Evolutionary conservation across 257 asterid genomes (phyloP).

Genomic region (Petrea volubilis): DNA sequence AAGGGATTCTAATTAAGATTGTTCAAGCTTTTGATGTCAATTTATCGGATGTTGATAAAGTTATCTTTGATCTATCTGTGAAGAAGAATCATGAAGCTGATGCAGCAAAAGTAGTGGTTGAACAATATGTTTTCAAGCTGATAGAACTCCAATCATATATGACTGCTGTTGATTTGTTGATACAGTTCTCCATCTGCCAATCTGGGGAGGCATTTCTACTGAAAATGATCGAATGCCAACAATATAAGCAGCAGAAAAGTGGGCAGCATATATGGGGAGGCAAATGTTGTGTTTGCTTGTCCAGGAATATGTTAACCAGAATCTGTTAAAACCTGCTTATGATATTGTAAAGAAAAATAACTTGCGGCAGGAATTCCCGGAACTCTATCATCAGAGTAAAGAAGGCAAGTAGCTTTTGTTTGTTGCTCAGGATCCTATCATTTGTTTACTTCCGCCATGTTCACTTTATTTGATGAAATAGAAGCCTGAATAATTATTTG

Average conservation of each 20-base stretch:
- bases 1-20: constrained; percentile 61
- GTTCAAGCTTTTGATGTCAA: constrained; percentile 60
- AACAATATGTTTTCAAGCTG: constrained; percentile 55
- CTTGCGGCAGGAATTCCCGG: constrained; percentile 79
- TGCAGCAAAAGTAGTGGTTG: constrained; percentile 57
- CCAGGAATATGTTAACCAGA: constrained; percentile 58
- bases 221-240: constrained; percentile 60
- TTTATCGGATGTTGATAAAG: constrained; percentile 54
- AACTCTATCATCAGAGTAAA: constrained; percentile 73
- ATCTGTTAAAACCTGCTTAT: constrained; percentile 51
- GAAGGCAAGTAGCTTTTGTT: constrained; percentile 62
- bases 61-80: constrained; percentile 34
- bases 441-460: constrained; percentile 12
- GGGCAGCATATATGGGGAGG: constrained; percentile 91
- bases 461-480: no score
- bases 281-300: constrained; percentile 63
- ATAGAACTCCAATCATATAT: constrained; percentile 54
- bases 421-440: constrained; percentile 18
- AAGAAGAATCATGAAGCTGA: constrained; percentile 31
- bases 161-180: constrained; percentile 66
- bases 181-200: constrained; percentile 68
- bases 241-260: constrained; percentile 87
- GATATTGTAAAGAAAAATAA: constrained; percentile 67
- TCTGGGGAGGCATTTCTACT: constrained; percentile 64
- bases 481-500: no score